These are phyloP conservation scores for Polymyxa betae DNA, from an alignment of 208 protist genomes.

Conservation along the genomic window DNA sequence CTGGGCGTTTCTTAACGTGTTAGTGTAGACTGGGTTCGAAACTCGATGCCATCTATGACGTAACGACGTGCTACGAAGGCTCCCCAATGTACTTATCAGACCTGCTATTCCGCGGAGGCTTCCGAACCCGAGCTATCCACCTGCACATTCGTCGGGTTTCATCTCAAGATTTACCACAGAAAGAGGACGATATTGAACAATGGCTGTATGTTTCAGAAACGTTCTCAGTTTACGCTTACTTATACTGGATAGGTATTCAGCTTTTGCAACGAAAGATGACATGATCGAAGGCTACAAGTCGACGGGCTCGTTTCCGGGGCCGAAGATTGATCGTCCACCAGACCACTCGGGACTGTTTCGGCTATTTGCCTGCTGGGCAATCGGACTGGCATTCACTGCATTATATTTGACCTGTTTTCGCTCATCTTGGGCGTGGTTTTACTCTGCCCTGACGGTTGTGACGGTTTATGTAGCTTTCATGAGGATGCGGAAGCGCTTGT, in stretches of 20 bases:
- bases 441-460: not conserved
- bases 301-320: not conserved
- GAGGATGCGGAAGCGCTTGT: no score
- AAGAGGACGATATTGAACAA: not conserved
- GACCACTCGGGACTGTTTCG: not conserved
- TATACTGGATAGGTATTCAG: not conserved
- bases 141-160: not conserved
- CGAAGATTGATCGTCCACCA: not conserved
- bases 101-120: not conserved
- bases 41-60: slow-evolving; percentile 34
- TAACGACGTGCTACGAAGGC: slow-evolving; percentile 31
- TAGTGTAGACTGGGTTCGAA: not conserved
- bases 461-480: no score
- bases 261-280: not conserved
- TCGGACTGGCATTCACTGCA: not conserved
- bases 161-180: not conserved
- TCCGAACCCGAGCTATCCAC: slow-evolving; percentile 22
- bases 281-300: not conserved
- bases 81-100: slow-evolving; percentile 12
- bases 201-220: not conserved
- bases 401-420: not conserved
- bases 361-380: not conserved
- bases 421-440: not conserved
- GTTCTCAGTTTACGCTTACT: not conserved
- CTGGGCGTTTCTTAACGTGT: not conserved